phyloP scores from a whole-genome alignment of 495 filamentous ascomycete genomes.

The Xylaria curta region DNA sequence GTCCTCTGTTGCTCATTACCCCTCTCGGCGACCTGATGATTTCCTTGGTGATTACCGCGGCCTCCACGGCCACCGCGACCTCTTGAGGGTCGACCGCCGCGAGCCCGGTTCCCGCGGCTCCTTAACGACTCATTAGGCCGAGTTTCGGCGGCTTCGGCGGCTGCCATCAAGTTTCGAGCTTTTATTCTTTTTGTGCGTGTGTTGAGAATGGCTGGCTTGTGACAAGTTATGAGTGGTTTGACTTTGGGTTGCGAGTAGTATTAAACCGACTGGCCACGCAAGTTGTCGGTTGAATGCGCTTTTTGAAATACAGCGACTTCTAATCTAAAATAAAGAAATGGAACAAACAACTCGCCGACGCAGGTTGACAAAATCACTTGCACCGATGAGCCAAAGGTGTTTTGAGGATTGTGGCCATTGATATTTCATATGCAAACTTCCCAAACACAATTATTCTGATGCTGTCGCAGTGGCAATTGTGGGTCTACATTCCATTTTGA shows the following conservation, averaged over 20 bases:
- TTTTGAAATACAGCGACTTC: slow-evolving; percentile 64
- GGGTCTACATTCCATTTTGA: slow-evolving; percentile 43
- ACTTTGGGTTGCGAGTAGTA: background rate
- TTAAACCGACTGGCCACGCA: background rate
- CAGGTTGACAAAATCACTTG: slow-evolving; percentile 5
- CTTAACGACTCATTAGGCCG: slow-evolving; percentile 18
- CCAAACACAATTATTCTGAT: background rate
- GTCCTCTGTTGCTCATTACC: slow-evolving; percentile 18
- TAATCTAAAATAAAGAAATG: slow-evolving; percentile 14
- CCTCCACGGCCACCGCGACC: slow-evolving; percentile 29
- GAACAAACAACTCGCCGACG: background rate
- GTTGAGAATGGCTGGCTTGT: background rate
- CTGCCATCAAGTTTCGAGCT: slow-evolving; percentile 28
- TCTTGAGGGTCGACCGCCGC: slow-evolving; percentile 35
- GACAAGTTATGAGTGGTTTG: background rate
- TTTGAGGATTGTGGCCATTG: slow-evolving; percentile 9
- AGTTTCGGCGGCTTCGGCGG: slow-evolving; percentile 12
- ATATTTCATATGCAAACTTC: slow-evolving; percentile 3
- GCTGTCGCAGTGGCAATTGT: slow-evolving; percentile 9
- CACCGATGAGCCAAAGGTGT: background rate
- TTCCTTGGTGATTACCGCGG: slow-evolving; percentile 39
- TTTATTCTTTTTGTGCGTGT: too few species aligned
- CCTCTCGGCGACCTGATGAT: slow-evolving; percentile 20
- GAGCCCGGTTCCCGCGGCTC: slow-evolving; percentile 28
- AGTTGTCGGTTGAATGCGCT: slow-evolving; percentile 42